phyloP scores from a whole-genome alignment of 1,139 yeast species.

The Yamadazyma atlantica region DNA sequence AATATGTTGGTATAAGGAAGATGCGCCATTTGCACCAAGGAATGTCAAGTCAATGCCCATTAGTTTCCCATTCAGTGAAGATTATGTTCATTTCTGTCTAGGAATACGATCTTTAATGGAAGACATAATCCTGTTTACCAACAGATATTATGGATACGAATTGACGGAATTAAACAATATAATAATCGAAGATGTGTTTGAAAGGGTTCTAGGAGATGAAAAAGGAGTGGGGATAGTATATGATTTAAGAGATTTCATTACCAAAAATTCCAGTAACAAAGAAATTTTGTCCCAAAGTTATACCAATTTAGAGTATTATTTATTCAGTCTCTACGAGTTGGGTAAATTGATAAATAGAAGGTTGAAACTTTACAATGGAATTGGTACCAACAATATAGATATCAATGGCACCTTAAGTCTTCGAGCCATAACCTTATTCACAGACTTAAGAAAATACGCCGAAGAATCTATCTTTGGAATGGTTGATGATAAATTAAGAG shows the following conservation, averaged over 20 bases:
- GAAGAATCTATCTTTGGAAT: constrained; percentile 79
- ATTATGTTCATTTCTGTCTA: constrained; percentile 83
- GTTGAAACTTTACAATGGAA: constrained; percentile 53
- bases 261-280: constrained; percentile 63
- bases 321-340: constrained; percentile 58
- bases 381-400: constrained; percentile 44
- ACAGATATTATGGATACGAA: constrained; percentile 60
- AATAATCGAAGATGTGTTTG: constrained; percentile 64
- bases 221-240: constrained; percentile 59
- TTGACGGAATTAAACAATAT: constrained; percentile 43
- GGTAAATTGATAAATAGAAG: constrained; percentile 45
- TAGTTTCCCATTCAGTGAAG: constrained; percentile 84
- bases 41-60: constrained; percentile 52
- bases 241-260: constrained; percentile 64
- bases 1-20: constrained; percentile 69
- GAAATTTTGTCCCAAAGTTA: constrained; percentile 90
- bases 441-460: constrained; percentile 65
- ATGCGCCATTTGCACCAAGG: constrained; percentile 43
- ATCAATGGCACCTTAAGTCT: constrained; percentile 40
- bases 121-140: constrained; percentile 61
- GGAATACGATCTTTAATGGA: constrained; percentile 66
- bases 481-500: constrained; percentile 77
- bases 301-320: constrained; percentile 84
- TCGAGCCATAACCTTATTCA: constrained; percentile 50
- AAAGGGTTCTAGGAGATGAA: constrained; percentile 58